These are phyloP conservation scores for Cydonia oblonga DNA, from an alignment of 331 rosid genomes.

Conservation along the genomic window DNA sequence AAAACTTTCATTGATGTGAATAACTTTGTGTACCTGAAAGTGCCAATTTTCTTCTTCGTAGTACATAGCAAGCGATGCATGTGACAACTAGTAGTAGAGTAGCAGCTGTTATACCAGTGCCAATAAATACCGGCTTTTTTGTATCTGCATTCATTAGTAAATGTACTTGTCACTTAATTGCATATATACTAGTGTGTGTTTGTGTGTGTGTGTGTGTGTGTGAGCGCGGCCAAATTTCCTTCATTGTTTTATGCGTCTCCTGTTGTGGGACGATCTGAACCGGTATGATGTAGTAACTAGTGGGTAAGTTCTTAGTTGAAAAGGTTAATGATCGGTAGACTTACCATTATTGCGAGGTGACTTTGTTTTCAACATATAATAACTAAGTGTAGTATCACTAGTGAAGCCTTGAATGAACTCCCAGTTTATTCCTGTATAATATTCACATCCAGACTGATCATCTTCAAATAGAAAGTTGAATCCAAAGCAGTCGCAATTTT, in stretches of 20 bases:
- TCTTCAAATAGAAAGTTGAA: neutral
- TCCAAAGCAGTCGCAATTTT: neutral
- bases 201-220: neutral
- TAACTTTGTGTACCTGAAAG: neutral
- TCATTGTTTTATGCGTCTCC: no score
- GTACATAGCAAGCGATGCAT: neutral
- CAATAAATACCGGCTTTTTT: neutral
- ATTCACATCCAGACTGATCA: neutral
- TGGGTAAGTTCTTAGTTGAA: neutral
- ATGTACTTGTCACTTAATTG: neutral
- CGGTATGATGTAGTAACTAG: neutral
- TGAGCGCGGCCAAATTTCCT: no score
- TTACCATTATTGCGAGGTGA: neutral
- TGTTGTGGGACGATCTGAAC: no score
- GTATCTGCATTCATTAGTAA: neutral
- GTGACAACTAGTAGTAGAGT: neutral
- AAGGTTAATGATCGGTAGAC: neutral
- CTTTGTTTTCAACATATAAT: neutral
- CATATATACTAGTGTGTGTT: neutral
- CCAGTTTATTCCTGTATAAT: neutral
- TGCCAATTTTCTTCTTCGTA: neutral
- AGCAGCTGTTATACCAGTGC: neutral
- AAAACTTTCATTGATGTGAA: neutral
- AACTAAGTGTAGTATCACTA: neutral
- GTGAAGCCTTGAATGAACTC: neutral